Base-by-base conservation (phyloP, 805 yeast genomes). In the Candida hispaniensis region DNA sequence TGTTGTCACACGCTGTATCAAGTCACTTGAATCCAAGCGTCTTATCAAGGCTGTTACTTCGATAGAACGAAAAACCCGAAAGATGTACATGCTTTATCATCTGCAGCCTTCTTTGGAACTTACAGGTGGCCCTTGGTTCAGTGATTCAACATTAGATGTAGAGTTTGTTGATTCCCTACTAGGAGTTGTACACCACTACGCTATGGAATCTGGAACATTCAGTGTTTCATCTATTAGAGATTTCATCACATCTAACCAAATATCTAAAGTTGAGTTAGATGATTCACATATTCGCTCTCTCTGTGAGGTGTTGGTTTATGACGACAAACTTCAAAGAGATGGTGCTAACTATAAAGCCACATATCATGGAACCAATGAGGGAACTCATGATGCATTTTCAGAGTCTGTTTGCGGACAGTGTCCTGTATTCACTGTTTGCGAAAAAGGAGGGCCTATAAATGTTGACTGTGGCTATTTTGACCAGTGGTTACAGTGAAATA, bases 41-140 rank as follows among this genome's bases (percentile, higher is more conserved):
- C 77, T 72, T 55, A 85, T 93, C 55, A 91, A 91, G 55, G 69
- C 80, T 42, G 83, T 91, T 52, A 88, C 91, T 53, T 73, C 82
- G 14, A 97, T 91, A 18, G 88, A 61, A 51, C 75, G 71, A 55
- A 96, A 97, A 9, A 88, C 96, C 1, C 69, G 98, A 45, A 91
- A 91, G 51, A 88, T 91, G 19, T 93, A 88, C 58, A 91, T 91
- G 97, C 66, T 91, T 36, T 88, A 86, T 54, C 76, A 82, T 51
- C 62, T 91, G 45, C 94, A 85, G 53, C 98, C 98, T 4, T 79
- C 93, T 3, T 76, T 82, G 18, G 97, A 88, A 46, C 91, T 91
- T 22, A 91, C 97, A 0, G 98, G 98, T 44, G 98, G 98, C 4
- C 97, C 97, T 4, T 91, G 98, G 98, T 91, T 86, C 53, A 85